These are phyloP conservation scores for Aspergillus vadensis DNA, from an alignment of 2,329 filamentous ascomycete genomes.

Conservation along the genomic window DNA sequence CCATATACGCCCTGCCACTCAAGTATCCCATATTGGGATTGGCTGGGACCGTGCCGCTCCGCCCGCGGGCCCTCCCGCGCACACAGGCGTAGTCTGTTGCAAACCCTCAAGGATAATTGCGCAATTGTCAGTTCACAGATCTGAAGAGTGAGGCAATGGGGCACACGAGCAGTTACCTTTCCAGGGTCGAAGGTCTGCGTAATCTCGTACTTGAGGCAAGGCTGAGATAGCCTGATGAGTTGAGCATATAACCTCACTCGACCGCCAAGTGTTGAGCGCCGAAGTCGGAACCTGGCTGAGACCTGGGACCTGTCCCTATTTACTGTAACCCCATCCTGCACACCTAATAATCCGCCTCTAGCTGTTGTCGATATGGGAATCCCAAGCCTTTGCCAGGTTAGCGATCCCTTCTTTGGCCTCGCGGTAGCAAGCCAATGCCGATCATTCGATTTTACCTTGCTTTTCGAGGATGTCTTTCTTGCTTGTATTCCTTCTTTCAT, in stretches of 20 bases:
- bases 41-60: too few relatives aligned
- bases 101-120: neutral
- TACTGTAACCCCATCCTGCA: neutral
- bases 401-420: neutral
- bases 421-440: neutral
- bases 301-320: neutral
- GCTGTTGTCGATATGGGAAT: too few relatives aligned
- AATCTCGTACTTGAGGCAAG: too few relatives aligned
- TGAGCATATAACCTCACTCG: too few relatives aligned
- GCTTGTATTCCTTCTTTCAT: neutral
- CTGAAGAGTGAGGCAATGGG: neutral
- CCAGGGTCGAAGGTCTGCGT: neutral
- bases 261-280: neutral
- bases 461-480: neutral
- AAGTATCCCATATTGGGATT: too few relatives aligned
- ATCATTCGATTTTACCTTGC: neutral
- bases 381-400: neutral
- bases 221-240: too few relatives aligned
- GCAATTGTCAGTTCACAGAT: neutral
- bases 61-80: too few relatives aligned
- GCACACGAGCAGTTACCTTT: neutral
- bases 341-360: too few relatives aligned
- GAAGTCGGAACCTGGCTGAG: neutral
- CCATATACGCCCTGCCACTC: too few relatives aligned
- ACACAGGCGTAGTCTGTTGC: too few relatives aligned